Percentiles rank a stretch among this genome's conserved stretches.
Conservation (phyloP, 116 monocot genomes). For the Thalassia testudinum region DNA sequence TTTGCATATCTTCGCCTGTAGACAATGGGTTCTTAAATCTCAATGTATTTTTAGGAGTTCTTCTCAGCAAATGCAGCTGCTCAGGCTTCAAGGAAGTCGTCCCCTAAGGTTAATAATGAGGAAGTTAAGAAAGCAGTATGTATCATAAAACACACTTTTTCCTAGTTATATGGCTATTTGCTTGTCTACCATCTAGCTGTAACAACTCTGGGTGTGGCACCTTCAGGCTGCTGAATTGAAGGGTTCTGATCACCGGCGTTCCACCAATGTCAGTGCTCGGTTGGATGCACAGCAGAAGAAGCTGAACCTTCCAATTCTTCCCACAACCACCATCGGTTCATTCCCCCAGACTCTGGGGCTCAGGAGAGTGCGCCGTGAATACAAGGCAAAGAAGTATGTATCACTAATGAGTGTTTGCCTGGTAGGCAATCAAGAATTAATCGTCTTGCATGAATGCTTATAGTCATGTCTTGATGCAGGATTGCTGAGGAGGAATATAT, state of each 20-base stretch:
- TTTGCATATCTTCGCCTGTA: neutral
- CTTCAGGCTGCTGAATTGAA: constrained; percentile 40
- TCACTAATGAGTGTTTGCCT: neutral
- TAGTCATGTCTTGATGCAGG: constrained; percentile 9
- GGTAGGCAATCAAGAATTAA: neutral
- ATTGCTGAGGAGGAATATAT: constrained; percentile 47
- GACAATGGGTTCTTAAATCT: neutral
- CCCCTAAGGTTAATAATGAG: constrained; percentile 48
- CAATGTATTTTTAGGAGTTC: constrained; percentile 22
- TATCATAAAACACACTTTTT: neutral
- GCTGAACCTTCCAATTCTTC: constrained; percentile 53
- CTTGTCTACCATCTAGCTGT: neutral
- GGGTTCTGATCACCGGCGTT: constrained; percentile 45
- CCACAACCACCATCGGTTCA: constrained; percentile 53
- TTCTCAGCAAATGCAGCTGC: constrained; percentile 59
- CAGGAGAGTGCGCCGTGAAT: constrained; percentile 46
- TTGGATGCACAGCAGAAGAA: constrained; percentile 56
- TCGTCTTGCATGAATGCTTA: neutral
- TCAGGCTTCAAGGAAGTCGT: constrained; percentile 54
- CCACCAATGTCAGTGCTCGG: constrained; percentile 36
- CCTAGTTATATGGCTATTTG: neutral
- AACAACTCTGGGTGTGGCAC: neutral
- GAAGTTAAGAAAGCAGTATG: constrained; percentile 61
- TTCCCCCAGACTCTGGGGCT: constrained; percentile 57
- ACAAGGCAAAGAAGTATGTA: constrained; percentile 49